These are phyloP conservation scores for Thermochaetoides thermophila DNA, from an alignment of 495 filamentous ascomycete genomes.

Conservation along the genomic window DNA sequence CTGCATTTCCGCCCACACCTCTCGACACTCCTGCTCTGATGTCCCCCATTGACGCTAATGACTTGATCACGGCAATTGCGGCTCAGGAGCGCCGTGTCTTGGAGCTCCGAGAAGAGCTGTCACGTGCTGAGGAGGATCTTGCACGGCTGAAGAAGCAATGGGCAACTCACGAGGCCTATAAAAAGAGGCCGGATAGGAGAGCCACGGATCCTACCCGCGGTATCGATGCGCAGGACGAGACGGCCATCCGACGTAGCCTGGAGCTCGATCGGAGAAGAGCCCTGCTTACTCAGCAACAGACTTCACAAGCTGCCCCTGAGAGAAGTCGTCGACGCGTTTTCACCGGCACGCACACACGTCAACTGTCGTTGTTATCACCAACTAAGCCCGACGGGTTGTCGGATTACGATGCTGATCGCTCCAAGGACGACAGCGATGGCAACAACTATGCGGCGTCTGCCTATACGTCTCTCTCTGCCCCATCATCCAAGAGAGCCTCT, in stretches of 20 bases:
- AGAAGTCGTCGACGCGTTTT: conserved; percentile 33
- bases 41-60: conserved; percentile 50
- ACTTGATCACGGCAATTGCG: conserved; percentile 79
- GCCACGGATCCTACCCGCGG: conserved; percentile 37
- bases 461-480: conserved; percentile 4
- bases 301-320: conserved; percentile 25
- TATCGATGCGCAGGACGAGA: conserved; percentile 21
- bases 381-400: conserved; percentile 19
- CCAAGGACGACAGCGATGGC: conserved; percentile 6
- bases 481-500: conserved; percentile 30
- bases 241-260: conserved; percentile 20
- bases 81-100: conserved; percentile 86
- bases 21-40: conserved; percentile 24
- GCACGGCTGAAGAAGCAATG: conserved; percentile 66
- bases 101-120: conserved; percentile 78
- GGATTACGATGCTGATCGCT: conserved; percentile 14
- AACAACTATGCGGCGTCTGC: conserved; percentile 10
- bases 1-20: conserved; percentile 34
- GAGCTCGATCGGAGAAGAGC: conserved; percentile 50
- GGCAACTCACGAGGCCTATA: conserved; percentile 61
- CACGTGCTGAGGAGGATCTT: conserved; percentile 65
- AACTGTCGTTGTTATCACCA: conserved; percentile 75
- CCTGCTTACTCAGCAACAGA: conserved; percentile 42
- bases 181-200: conserved; percentile 54
- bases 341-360: conserved; percentile 49